These are phyloP conservation scores for Fonsecaea erecta DNA, from an alignment of 2,329 filamentous ascomycete genomes.

Conservation along the genomic window DNA sequence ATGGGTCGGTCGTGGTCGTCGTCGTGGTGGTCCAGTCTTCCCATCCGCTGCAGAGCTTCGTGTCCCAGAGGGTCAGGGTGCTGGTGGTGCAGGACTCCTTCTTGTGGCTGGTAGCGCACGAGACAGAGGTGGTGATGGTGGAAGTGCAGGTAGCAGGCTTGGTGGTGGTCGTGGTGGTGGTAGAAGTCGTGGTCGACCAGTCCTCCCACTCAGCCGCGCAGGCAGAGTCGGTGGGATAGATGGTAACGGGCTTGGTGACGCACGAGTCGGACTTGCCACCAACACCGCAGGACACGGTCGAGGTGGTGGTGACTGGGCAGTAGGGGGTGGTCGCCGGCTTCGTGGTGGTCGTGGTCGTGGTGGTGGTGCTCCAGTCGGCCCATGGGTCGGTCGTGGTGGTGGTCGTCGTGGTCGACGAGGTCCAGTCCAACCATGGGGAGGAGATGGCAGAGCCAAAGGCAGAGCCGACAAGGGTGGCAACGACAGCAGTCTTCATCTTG, in stretches of 20 bases:
- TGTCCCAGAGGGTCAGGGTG: neutral
- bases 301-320: conserved; percentile 1
- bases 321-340: neutral
- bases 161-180: neutral
- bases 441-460: conserved; percentile 15
- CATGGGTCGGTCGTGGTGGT: too few relatives aligned
- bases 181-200: neutral
- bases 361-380: neutral
- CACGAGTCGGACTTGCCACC: neutral
- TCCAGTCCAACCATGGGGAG: conserved; percentile 11
- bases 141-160: neutral
- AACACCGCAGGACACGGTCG: neutral
- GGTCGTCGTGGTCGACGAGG: conserved; percentile 2
- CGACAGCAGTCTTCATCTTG: conserved; percentile 20
- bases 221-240: neutral
- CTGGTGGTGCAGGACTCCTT: neutral
- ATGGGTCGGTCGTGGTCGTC: neutral
- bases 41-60: neutral
- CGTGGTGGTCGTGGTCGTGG: conserved; percentile 4
- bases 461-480: conserved; percentile 16
- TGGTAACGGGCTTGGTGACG: neutral
- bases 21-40: conserved; percentile 5
- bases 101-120: neutral
- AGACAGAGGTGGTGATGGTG: neutral
- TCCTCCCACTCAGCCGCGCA: neutral